Evolutionary conservation across 1,284 basidiomycete genomes (phyloP), one percentile per base, ranked within the genome.

Genomic region (Inonotus obliquus): DNA sequence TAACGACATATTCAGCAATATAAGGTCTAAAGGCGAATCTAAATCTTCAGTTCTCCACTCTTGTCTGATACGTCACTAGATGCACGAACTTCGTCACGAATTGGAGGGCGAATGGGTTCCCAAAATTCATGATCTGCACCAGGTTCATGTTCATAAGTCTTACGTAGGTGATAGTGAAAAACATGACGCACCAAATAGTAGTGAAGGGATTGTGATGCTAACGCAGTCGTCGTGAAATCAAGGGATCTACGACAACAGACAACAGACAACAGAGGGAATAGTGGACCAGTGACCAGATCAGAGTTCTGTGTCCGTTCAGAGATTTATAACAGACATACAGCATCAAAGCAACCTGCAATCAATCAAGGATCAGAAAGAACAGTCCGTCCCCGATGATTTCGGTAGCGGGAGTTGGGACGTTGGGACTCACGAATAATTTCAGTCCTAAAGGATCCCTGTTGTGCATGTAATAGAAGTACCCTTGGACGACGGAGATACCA

Each of bases 401-500:
- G 32, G 32, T 4, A 32, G 4, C 32, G n/a, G n/a, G n/a, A n/a
- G n/a, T n/a, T n/a, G n/a, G n/a, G n/a, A n/a, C n/a, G n/a, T 32
- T 32, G 32, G 32, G 32, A 63, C 62, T 44, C 47, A 63, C 62
- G 38, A 63, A 63, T n/a, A 56, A 23, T 27, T 35, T 45, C n/a
- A 63, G 44, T 2, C 21, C 29, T n/a, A 2, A n/a, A 10, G 13
- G n/a, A 49, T 63, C 62, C 27, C 59, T 53, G 44, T 60, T 63
- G 29, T 60, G 39, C 51, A 48, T 51, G 32, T 32, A 63, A 21
- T 60, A 63, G 25, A 59, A 57, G 35, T 63, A 63, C 9, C 57
- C 62, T 51, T 63, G 62, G 10, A 63, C 62, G 41, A 63, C 38
- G 6, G 58, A 57, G n/a, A 59, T 38, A 19, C 62, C 62, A 23